Evolutionary conservation across 2,329 filamentous ascomycete genomes (phyloP), one percentile per base, ranked within the genome.

Genomic region (Aureobasidium sp.): DNA sequence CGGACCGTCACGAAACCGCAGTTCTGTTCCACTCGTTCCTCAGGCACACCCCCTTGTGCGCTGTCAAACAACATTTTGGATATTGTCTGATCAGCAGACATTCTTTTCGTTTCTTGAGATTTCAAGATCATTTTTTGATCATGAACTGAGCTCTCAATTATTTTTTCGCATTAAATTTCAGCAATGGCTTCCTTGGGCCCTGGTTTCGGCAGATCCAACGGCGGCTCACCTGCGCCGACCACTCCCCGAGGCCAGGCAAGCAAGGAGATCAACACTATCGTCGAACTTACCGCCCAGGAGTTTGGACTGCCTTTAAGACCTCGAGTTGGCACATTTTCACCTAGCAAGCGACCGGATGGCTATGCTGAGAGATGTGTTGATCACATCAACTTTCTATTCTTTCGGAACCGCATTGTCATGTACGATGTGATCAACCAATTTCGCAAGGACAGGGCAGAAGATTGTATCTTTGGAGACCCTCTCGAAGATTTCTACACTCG

Each of bases 321-420:
- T 46, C 42, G 57, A 6, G n/a, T 50, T 37, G 58, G 54, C 1
- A 43, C 57, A 0, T 57, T 25, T 13, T 64, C 63, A 13, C 63
- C 61, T 4, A 57, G 47, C 40, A 51, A 53, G 19, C 37, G 55
- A 33, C 19, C 42, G 0, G 46, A 43, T 19, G 31, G 25, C n/a
- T 42, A 53, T 2, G 27, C 46, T 37, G 43, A 61, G 13, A 23
- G 55, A 25, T 60, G 60, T 23, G 46, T 53, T n/a, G 53, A 40
- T 40, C 42, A 42, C 37, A 64, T 64, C 42, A 59, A 40, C 8
- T 63, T 61, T 43, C 27, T 64, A 7, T 62, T 61, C 61, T 64
- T 62, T 38, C 47, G 54, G 1, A 62, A 64, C n/a, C 19, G 57
- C 2, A n/a, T 35, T 27, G 61, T 25, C 13, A 50, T 64, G 19